These are phyloP conservation scores for Tilletia indica DNA, from an alignment of 1,284 basidiomycete species.

Conservation along the genomic window DNA sequence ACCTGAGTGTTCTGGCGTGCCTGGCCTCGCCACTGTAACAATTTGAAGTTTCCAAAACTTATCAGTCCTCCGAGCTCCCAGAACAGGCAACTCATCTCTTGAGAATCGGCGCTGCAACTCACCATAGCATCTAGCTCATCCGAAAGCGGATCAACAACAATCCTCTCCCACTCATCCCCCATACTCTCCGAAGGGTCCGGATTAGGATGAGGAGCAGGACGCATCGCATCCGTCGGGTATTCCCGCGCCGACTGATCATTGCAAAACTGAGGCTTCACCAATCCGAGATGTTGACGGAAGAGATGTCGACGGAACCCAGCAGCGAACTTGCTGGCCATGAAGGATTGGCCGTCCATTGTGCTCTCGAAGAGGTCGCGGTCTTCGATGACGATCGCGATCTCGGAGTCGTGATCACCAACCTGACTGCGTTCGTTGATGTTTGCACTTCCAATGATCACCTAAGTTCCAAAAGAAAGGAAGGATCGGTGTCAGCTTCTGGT, in stretches of 20 bases:
- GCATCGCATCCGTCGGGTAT: conserved; percentile 25
- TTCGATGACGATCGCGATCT: conserved; percentile 86
- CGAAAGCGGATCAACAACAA: conserved; percentile 27
- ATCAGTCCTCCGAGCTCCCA: too few species aligned
- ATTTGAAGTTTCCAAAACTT: too few species aligned
- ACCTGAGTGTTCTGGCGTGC: conserved; percentile 75
- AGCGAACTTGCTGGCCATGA: conserved; percentile 71
- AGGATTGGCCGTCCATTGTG: conserved; percentile 73
- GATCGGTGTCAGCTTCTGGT: too few species aligned
- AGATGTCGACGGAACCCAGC: conserved; percentile 70
- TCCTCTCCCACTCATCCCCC: conserved; percentile 59
- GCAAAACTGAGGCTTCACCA: conserved; percentile 33
- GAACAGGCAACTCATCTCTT: too few species aligned
- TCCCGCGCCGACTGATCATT: conserved; percentile 18
- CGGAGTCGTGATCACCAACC: conserved; percentile 77
- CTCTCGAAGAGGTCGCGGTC: conserved; percentile 75
- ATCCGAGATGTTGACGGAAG: conserved; percentile 51
- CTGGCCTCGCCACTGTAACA: conserved; percentile 65
- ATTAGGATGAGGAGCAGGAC: conserved; percentile 26
- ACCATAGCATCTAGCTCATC: conserved; percentile 27
- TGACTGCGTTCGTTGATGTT: conserved; percentile 60
- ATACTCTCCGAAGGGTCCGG: conserved; percentile 26
- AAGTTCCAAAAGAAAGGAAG: too few species aligned
- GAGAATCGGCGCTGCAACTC: not conserved
- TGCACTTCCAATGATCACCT: conserved; percentile 73